These are phyloP conservation scores for Pseudoturritis turrita DNA, from an alignment of 345 rosid species.

Conservation along the genomic window DNA sequence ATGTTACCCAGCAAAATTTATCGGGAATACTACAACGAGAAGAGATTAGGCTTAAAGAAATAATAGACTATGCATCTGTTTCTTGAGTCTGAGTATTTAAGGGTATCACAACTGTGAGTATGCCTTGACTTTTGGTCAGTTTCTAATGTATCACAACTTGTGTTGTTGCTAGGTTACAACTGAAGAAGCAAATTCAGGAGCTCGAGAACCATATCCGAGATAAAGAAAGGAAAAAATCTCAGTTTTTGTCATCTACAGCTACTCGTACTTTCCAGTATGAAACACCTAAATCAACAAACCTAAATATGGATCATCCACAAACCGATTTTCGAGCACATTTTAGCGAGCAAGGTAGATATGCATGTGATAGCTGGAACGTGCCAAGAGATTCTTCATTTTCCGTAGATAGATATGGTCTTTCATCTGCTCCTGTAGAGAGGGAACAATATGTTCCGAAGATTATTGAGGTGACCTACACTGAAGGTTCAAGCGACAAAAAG, in stretches of 20 bases:
- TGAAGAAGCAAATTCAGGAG: constrained; percentile 77
- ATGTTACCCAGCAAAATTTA: not conserved
- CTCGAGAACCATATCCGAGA: constrained; percentile 61
- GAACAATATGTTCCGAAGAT: constrained; percentile 64
- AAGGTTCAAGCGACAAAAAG: constrained; percentile 81
- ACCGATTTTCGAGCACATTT: constrained; percentile 42
- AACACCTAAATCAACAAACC: constrained; percentile 56
- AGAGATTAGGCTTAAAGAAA: not conserved
- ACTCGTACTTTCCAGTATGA: constrained; percentile 44
- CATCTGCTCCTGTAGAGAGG: constrained; percentile 59
- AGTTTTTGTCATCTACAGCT: constrained; percentile 56
- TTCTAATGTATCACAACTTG: constrained; percentile 21
- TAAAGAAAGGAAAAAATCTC: constrained; percentile 59
- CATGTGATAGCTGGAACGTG: constrained; percentile 44
- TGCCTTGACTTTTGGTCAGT: constrained; percentile 13
- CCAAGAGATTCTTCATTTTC: constrained; percentile 61
- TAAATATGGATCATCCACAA: constrained; percentile 38
- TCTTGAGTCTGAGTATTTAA: not conserved
- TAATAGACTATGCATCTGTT: not conserved
- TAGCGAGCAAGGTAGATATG: constrained; percentile 42
- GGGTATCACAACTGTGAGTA: not conserved
- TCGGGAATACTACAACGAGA: not conserved
- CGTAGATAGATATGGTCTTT: constrained; percentile 46
- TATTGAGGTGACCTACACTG: constrained; percentile 77
- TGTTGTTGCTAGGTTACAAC: constrained; percentile 48